Evolutionary conservation across 257 asterid species (phyloP).

Genomic region (Prunella vulgaris): DNA sequence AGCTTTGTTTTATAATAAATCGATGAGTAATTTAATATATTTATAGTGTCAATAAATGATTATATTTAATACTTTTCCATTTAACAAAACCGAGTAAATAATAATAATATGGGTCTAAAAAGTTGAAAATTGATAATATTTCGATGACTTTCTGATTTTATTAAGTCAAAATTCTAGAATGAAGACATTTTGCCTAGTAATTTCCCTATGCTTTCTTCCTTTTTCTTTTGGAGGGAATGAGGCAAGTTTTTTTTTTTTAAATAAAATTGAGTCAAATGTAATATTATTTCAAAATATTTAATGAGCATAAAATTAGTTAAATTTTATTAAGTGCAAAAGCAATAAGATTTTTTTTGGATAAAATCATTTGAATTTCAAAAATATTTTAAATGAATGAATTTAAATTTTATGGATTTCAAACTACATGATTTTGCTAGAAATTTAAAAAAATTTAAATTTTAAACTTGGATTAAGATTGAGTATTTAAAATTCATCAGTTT

Average conservation of each 20-base stretch:
- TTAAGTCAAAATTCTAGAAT: constrained; percentile 20
- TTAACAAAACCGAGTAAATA: background rate
- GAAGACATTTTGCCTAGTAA: background rate
- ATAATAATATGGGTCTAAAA: too few species aligned
- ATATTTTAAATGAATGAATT: too few species aligned
- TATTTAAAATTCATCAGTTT: too few species aligned
- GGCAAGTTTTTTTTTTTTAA: background rate
- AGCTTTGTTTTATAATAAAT: background rate
- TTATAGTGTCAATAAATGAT: background rate
- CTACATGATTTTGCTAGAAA: too few species aligned
- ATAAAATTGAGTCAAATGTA: background rate
- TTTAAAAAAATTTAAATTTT: too few species aligned
- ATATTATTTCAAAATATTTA: background rate
- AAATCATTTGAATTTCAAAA: too few species aligned
- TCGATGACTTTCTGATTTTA: background rate
- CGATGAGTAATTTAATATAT: background rate
- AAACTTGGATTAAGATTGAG: too few species aligned
- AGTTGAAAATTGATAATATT: background rate
- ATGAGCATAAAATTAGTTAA: background rate
- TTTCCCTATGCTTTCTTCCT: background rate
- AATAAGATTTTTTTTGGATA: too few species aligned
- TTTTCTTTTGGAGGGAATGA: background rate
- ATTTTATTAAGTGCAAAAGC: too few species aligned
- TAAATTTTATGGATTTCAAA: too few species aligned
- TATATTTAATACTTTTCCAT: background rate